A percentile compares a stretch with the other conserved stretches of the same genome.
phyloP scores from a whole-genome alignment of 495 filamentous ascomycete species.

The Penicillium lividum region DNA sequence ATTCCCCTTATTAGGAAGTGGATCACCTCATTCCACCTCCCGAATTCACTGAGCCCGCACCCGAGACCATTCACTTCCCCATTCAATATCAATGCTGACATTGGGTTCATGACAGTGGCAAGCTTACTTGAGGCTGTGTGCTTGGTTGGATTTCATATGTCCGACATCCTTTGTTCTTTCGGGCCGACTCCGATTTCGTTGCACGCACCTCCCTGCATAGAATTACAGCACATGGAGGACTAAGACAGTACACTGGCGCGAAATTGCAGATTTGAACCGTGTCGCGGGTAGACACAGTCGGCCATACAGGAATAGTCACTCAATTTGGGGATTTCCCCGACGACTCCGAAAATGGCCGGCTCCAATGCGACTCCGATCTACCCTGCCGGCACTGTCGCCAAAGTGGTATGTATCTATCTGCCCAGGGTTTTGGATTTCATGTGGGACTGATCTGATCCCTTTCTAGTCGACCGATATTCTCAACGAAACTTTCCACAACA shows the following conservation, averaged over 20 bases:
- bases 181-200: constrained; percentile 20
- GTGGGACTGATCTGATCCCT: constrained; percentile 8
- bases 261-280: constrained; percentile 25
- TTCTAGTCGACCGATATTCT: constrained; percentile 53
- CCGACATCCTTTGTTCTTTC: constrained; percentile 14
- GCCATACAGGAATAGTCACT: constrained; percentile 19
- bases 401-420: constrained; percentile 40
- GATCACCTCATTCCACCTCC: constrained; percentile 8
- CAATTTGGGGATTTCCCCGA: background rate
- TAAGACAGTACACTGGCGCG: constrained; percentile 26
- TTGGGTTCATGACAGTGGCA: background rate
- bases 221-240: constrained; percentile 33
- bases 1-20: constrained; percentile 7
- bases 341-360: constrained; percentile 39
- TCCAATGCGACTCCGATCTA: constrained; percentile 37
- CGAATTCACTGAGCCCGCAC: background rate
- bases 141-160: constrained; percentile 14
- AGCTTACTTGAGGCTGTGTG: constrained; percentile 1
- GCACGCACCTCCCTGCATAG: constrained; percentile 25
- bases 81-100: constrained; percentile 4
- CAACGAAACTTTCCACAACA: constrained; percentile 71
- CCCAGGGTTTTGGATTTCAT: background rate
- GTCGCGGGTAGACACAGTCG: constrained; percentile 31
- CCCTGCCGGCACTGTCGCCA: constrained; percentile 46
- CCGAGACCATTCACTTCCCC: background rate